These are phyloP conservation scores for Wickerhamomyces sp. DNA, from an alignment of 1,139 yeast genomes.

Conservation along the genomic window DNA sequence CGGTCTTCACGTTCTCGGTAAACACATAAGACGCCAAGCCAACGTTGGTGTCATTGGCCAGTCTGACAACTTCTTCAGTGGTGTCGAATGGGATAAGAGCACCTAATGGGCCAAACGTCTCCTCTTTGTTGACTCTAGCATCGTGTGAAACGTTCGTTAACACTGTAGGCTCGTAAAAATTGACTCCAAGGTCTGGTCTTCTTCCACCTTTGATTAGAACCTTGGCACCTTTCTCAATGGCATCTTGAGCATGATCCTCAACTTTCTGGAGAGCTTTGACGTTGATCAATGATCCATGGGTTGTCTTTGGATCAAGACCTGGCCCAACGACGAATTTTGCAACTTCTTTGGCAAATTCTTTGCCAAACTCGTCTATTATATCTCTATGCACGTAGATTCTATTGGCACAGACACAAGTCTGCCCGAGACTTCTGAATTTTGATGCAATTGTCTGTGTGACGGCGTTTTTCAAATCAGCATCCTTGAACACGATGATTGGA, in stretches of 20 bases:
- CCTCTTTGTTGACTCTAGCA: constrained; percentile 64
- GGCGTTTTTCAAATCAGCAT: constrained; percentile 74
- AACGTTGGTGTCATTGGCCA: constrained; percentile 65
- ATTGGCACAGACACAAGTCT: constrained; percentile 82
- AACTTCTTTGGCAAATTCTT: constrained; percentile 48
- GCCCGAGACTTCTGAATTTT: constrained; percentile 73
- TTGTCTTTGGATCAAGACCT: constrained; percentile 59
- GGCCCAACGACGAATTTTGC: constrained; percentile 59
- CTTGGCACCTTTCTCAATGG: constrained; percentile 65
- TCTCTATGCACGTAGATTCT: constrained; percentile 61
- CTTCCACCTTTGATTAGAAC: constrained; percentile 62
- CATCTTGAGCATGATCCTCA: constrained; percentile 67
- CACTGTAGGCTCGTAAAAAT: constrained; percentile 75
- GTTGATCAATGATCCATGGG: constrained; percentile 85
- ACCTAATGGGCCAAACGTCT: constrained; percentile 89
- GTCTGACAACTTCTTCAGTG: constrained; percentile 61
- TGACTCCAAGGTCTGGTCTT: constrained; percentile 61
- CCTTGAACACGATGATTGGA: constrained; percentile 83
- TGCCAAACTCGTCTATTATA: constrained; percentile 55
- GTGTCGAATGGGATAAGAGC: constrained; percentile 63
- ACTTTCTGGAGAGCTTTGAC: constrained; percentile 64
- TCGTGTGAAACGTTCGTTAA: constrained; percentile 57
- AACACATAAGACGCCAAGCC: constrained; percentile 82
- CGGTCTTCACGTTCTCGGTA: constrained; percentile 56
- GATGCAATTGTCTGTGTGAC: constrained; percentile 65